These are phyloP conservation scores for Phragmites australis DNA, from an alignment of 176 grass and related monocot genomes.

Conservation along the genomic window DNA sequence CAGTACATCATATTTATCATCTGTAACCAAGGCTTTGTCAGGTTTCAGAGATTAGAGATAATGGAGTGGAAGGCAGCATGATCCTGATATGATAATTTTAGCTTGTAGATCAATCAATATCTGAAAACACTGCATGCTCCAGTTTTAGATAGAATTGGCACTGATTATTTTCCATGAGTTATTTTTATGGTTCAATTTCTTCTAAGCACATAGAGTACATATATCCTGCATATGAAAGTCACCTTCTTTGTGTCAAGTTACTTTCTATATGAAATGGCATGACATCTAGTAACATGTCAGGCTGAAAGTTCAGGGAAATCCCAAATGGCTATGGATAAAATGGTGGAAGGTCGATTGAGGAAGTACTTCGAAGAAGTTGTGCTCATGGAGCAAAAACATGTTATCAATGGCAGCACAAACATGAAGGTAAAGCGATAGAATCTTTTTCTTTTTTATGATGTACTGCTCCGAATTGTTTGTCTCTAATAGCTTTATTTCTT, in stretches of 20 bases:
- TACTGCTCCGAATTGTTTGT: slow-evolving; percentile 21
- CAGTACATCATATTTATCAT: background rate
- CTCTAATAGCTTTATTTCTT: slow-evolving; percentile 27
- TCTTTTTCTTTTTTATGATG: slow-evolving; percentile 19
- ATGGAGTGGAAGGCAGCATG: no score
- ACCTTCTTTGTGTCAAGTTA: background rate
- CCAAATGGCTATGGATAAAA: slow-evolving; percentile 94
- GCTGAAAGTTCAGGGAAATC: slow-evolving; percentile 92
- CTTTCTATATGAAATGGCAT: slow-evolving; percentile 24
- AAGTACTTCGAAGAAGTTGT: slow-evolving; percentile 96
- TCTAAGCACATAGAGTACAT: background rate
- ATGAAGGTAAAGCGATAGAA: slow-evolving; percentile 56
- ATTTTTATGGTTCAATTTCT: background rate
- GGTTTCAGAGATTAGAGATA: background rate
- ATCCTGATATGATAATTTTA: no score
- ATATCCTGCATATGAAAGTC: background rate
- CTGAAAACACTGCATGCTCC: no score
- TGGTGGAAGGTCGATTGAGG: slow-evolving; percentile 90
- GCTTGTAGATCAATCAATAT: no score
- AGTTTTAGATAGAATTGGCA: no score
- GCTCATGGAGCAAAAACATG: slow-evolving; percentile 88
- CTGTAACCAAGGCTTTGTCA: background rate
- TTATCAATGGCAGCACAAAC: slow-evolving; percentile 66
- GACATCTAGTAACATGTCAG: slow-evolving; percentile 41
- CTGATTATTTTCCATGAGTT: background rate